Evolutionary conservation across 257 asterid genomes (phyloP), one percentile per base, ranked within the genome.

Genomic region (Linderniella brevidens): DNA sequence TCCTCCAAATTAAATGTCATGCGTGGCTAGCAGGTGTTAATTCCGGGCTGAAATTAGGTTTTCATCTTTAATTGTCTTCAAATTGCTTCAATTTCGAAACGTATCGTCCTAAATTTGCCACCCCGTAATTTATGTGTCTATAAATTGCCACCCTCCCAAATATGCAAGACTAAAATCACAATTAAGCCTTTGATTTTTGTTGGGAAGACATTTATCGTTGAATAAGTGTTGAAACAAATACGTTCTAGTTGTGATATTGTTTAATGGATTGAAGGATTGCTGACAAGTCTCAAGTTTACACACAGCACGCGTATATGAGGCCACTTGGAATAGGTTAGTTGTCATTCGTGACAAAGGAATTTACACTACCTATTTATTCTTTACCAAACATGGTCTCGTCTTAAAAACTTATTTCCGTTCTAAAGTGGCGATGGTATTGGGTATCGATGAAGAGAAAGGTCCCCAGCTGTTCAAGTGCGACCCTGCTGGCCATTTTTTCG

Each of bases 401-500:
- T 20, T 7, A 14, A 17, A 13, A n/a, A n/a, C n/a, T 29, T 51
- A 15, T 51, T 8, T 49, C 17, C 36, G 58, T 37, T 52, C 25
- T 66, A 13, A 52, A 92, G 96, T 92, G 68, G 92, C 95, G 4
- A 92, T 92, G 96, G 65, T 92, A 59, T 64, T 92, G 87, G 96
- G 93, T 36, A 72, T 92, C 50, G 99, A 92, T 40, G 92, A 82
- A 57, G 99, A 92, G 77, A 75, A 60, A 58, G 99, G 99, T 29
- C 95, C 99, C 53, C 96, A 79, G 61, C 96, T 92, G 59, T 92
- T 86, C 74, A 92, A 92, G 58, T 92, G 99, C 61, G 99, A 92
- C 54, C 99, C 99, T n/a, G 99, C 99, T 9, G 99, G 99, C 57
- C 96, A 92, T 66, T 92, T 92, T 64, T 92, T 79, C 41, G 99